phyloP scores from a whole-genome alignment of 257 asterid genomes.

The Paulownia fortunei region DNA sequence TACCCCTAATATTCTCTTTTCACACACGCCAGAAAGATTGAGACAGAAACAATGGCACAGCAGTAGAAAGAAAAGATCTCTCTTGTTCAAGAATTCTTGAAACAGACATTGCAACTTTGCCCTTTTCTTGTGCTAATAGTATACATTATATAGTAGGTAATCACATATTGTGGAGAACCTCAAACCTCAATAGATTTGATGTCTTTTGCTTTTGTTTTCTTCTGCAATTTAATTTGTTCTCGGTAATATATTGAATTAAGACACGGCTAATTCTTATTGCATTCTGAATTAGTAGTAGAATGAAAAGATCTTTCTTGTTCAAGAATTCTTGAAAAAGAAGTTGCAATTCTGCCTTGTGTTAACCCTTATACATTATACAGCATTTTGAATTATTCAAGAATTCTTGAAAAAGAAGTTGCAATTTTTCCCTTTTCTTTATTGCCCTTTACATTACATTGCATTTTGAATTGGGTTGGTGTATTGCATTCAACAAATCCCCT shows the following conservation, averaged over 20 bases:
- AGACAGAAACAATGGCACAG: constrained; percentile 19
- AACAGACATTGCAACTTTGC: not conserved
- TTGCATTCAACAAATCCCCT: not conserved
- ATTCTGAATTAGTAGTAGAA: not conserved
- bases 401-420: not conserved
- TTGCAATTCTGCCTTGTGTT: not conserved
- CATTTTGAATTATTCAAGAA: not conserved
- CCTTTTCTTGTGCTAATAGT: not conserved
- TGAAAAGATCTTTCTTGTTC: not conserved
- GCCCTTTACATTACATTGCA: no score
- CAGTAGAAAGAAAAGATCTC: not conserved
- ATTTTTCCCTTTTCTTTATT: not conserved
- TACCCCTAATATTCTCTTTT: not conserved
- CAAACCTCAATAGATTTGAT: no score
- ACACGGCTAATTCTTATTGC: no score
- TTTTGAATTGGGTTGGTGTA: not conserved
- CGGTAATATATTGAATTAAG: no score
- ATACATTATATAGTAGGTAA: no score
- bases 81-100: constrained; percentile 33
- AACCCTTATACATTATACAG: not conserved
- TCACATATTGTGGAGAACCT: no score
- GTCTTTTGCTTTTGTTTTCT: no score
- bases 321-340: not conserved
- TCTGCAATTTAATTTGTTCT: no score
- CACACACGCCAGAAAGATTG: not conserved